A percentile compares a stretch with the other conserved stretches of the same genome.
Evolutionary conservation across 768 basidiomycete species (phyloP).

Genomic region (Mycena galericulata): DNA sequence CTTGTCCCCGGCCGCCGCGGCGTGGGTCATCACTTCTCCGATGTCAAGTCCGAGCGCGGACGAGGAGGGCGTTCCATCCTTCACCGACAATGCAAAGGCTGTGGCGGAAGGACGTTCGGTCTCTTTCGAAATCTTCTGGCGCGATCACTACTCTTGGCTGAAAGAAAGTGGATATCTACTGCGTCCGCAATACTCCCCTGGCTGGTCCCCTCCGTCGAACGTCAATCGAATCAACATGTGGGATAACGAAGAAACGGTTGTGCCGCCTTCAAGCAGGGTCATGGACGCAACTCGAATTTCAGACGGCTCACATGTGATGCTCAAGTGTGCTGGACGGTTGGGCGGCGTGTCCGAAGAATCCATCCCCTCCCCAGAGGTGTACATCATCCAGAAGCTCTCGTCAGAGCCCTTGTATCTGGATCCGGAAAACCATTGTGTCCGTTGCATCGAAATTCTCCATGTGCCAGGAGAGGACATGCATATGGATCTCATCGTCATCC

Average conservation of each 20-base stretch:
- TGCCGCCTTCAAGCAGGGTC: background rate
- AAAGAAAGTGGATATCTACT: constrained; percentile 11
- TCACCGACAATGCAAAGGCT: too few relatives aligned
- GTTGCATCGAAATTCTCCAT: constrained; percentile 39
- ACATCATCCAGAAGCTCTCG: constrained; percentile 31
- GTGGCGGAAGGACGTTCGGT: background rate
- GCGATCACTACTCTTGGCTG: constrained; percentile 18
- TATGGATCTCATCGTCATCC: constrained; percentile 46
- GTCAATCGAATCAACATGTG: background rate
- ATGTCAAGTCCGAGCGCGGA: too few relatives aligned
- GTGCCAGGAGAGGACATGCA: constrained; percentile 36
- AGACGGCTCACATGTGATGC: constrained; percentile 35
- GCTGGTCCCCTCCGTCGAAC: constrained; percentile 30
- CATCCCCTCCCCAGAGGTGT: constrained; percentile 22
- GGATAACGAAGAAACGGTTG: too few relatives aligned
- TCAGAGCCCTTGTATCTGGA: constrained; percentile 33
- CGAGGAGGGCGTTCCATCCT: too few relatives aligned
- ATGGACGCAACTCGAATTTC: constrained; percentile 16
- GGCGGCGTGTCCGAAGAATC: background rate
- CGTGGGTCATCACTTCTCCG: too few relatives aligned
- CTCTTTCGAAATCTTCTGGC: constrained; percentile 1
- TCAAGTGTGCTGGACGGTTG: constrained; percentile 32
- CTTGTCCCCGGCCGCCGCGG: too few relatives aligned
- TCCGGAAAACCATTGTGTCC: constrained; percentile 46
- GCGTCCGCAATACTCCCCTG: background rate